Evolutionary conservation across 2,329 filamentous ascomycete genomes (phyloP).

Genomic region (Anthostomella pinea): DNA sequence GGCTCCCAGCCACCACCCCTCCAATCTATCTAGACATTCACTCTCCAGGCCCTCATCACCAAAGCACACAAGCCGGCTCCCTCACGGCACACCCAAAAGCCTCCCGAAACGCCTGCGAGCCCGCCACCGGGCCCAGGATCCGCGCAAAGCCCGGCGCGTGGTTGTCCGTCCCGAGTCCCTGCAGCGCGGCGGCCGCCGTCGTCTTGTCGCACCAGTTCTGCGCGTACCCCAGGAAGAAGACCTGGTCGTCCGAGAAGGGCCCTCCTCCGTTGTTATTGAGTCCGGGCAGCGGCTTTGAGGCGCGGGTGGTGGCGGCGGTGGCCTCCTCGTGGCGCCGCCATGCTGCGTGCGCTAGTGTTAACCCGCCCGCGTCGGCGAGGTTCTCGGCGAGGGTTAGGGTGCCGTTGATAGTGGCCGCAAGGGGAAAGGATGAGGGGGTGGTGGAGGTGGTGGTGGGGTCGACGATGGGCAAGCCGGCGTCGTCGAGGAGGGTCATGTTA

Average conservation of each 20-base stretch:
- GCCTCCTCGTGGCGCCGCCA: constrained; percentile 59
- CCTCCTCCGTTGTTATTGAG: too few species aligned
- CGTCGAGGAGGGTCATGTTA: constrained; percentile 45
- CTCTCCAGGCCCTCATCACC: too few species aligned
- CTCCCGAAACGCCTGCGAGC: constrained; percentile 52
- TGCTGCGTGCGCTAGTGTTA: constrained; percentile 60
- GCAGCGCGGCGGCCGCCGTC: constrained; percentile 50
- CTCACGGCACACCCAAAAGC: constrained; percentile 3
- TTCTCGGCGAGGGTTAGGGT: constrained; percentile 65
- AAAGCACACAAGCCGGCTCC: constrained; percentile 10
- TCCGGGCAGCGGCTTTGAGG: constrained; percentile 57
- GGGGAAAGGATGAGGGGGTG: too few species aligned
- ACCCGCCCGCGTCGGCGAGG: constrained; percentile 67
- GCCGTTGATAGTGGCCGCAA: too few species aligned
- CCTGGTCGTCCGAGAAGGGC: constrained; percentile 66
- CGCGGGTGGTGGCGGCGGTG: too few species aligned
- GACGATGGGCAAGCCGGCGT: not conserved
- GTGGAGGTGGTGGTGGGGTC: constrained; percentile 3
- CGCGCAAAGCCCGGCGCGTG: constrained; percentile 61
- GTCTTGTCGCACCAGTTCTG: constrained; percentile 62
- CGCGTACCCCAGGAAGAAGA: constrained; percentile 66
- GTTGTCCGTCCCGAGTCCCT: constrained; percentile 44
- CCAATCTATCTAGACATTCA: too few species aligned
- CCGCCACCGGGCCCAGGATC: constrained; percentile 58
- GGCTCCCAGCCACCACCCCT: too few species aligned